A percentile compares a stretch with the other conserved stretches of the same genome.
Conservation (phyloP, 2,329 filamentous ascomycete genomes). For the Monosporascus ibericus region DNA sequence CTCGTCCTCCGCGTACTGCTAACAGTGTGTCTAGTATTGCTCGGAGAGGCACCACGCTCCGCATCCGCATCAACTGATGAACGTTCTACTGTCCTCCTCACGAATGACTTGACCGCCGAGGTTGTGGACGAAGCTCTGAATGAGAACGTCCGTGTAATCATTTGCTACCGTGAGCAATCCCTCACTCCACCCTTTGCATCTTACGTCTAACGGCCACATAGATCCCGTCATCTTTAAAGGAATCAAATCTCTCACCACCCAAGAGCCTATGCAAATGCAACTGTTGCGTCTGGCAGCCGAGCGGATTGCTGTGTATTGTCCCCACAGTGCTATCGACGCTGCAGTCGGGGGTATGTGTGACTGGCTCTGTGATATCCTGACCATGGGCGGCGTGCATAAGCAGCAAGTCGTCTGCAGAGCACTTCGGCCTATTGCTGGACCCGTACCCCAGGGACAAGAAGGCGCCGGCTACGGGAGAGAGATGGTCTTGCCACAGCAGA, state of each 20-base stretch:
- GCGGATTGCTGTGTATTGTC: conserved; percentile 92
- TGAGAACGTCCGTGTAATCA: conserved; percentile 68
- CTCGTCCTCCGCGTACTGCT: not conserved
- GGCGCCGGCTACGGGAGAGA: conserved; percentile 48
- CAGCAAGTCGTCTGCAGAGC: conserved; percentile 32
- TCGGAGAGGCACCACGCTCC: conserved; percentile 48
- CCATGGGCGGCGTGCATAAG: conserved; percentile 35
- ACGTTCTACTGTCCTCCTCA: conserved; percentile 44
- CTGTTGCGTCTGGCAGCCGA: conserved; percentile 75
- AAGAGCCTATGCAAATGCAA: conserved; percentile 79
- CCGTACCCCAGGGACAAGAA: conserved; percentile 36
- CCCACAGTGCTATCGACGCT: conserved; percentile 91
- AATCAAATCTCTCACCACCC: conserved; percentile 79
- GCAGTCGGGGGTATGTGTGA: conserved; percentile 80
- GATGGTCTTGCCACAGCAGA: conserved; percentile 33
- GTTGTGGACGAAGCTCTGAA: conserved; percentile 87
- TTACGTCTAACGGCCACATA: conserved; percentile 28
- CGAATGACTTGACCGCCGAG: conserved; percentile 82
- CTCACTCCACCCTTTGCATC: not conserved
- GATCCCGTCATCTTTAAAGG: conserved; percentile 96
- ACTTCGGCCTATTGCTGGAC: conserved; percentile 37
- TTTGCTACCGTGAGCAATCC: conserved; percentile 71
- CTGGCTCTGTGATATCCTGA: conserved; percentile 86
- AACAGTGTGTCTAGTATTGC: conserved; percentile 33
- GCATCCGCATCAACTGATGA: conserved; percentile 42